phyloP scores from a whole-genome alignment of 1,284 basidiomycete species.

The Exsudoporus floridanus region DNA sequence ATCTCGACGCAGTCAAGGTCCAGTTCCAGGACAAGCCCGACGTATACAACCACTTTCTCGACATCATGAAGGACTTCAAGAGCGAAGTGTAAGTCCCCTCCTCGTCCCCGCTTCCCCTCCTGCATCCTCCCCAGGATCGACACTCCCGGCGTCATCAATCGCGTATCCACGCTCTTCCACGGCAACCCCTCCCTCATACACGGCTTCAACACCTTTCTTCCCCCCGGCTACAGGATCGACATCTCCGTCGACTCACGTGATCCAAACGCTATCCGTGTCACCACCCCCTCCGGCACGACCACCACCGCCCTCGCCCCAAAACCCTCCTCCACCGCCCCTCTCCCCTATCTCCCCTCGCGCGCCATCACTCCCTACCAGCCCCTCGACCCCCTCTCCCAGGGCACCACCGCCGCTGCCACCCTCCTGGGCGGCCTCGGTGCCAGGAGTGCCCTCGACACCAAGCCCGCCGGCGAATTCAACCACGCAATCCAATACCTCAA shows the following conservation, averaged over 20 bases:
- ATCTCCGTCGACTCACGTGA: constrained; percentile 77
- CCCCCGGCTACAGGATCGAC: constrained; percentile 95
- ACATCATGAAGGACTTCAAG: constrained; percentile 99
- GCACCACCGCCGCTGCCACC: constrained; percentile 55
- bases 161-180: constrained; percentile 93
- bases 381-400: constrained; percentile 42
- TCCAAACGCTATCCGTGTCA: constrained; percentile 88
- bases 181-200: constrained; percentile 94
- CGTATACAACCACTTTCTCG: constrained; percentile 96
- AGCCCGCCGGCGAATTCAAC: constrained; percentile 76
- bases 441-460: constrained; percentile 28
- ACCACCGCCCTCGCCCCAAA: constrained; percentile 41
- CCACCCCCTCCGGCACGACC: constrained; percentile 86
- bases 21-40: constrained; percentile 92
- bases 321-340: constrained; percentile 23
- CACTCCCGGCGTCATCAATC: constrained; percentile 97
- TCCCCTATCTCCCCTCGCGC: constrained; percentile 32
- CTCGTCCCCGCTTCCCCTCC: neutral
- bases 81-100: constrained; percentile 76
- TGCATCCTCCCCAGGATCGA: constrained; percentile 72
- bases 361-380: constrained; percentile 47
- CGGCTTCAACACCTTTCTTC: constrained; percentile 99
- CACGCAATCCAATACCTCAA: constrained; percentile 98
- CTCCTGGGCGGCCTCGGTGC: constrained; percentile 57
- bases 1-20: constrained; percentile 94